A percentile compares a stretch with the other conserved stretches of the same genome.
These are phyloP conservation scores for Fraxinus sp. DNA, from an alignment of 305 asterid species.

Conservation along the genomic window DNA sequence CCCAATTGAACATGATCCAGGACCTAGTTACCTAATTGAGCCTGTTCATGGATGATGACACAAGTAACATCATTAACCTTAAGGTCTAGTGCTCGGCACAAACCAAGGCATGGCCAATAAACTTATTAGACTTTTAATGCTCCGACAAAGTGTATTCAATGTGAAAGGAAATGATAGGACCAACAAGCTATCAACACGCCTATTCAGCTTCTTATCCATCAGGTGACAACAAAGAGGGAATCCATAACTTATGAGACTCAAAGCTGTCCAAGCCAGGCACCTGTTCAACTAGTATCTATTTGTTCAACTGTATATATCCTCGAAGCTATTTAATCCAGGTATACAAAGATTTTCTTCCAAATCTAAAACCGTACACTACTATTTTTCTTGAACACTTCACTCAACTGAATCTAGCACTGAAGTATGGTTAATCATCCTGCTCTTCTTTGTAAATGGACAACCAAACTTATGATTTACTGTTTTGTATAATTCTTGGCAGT, in stretches of 20 bases:
- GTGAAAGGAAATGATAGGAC: neutral
- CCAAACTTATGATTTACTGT: neutral
- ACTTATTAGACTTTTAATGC: neutral
- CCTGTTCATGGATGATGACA: neutral
- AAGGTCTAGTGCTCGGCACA: neutral
- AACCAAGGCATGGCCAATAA: neutral
- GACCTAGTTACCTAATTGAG: neutral
- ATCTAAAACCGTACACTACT: neutral
- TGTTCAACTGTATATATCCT: neutral
- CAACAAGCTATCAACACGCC: neutral
- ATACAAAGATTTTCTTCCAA: neutral
- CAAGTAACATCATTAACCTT: neutral
- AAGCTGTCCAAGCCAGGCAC: neutral
- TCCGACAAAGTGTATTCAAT: neutral
- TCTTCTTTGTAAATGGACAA: neutral
- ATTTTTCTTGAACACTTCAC: neutral
- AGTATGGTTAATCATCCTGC: neutral
- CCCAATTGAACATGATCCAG: neutral
- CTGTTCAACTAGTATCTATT: neutral
- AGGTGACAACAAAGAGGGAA: neutral
- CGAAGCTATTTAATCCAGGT: neutral
- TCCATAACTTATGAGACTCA: neutral
- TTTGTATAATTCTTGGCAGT: neutral
- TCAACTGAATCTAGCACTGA: neutral
- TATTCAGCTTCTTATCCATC: neutral